Evolutionary conservation across 192 early-diverging fungal species (phyloP), one percentile per base, ranked within the genome.

Genomic region (Dissophora globulifera): DNA sequence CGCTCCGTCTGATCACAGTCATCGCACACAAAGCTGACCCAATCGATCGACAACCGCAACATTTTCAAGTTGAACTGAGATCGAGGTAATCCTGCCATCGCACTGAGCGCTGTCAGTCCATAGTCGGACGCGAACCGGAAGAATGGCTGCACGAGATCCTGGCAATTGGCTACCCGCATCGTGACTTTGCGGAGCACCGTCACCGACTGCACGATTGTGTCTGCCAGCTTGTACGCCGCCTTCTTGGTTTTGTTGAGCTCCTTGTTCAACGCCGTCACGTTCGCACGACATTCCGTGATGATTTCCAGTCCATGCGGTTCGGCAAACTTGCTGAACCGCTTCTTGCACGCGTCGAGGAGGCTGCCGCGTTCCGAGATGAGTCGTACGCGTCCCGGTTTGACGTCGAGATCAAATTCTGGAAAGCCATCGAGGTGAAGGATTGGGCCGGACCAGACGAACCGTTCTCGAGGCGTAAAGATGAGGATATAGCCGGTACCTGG

Each of bases 1-100:
- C 92, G 82, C 56, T 95, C 92, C 25, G 88, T 89, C 9, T 90
- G 91, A 54, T 86, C 81, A 67, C 93, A 93, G 63, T 96, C 92
- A 59, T 91, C 88, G 31, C 87, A 89, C 46, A 94, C 92, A 67
- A 96, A 96, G 49, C 90, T 89, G 50, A 92, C 88, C 94, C 94
- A 96, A 45, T 93, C 90, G n/a, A 93, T 92, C 13, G 91, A 84
- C 53, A 96, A 84, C 4, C 84, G 84, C 19, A 92, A 70, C 32
- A 96, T 75, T 25, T 88, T 88, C 49, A 90, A 46, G 40, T 92
- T 88, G 51, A 92, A 78, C 25, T 86, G 84, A 0, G 83, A 71
- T 43, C 90, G 83, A 0, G 84, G 83, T 13, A 67, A 38, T 3
- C 78, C 69, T 26, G 79, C 76, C 76, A 82, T 75, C 19, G 67